These are phyloP conservation scores for Microcos paniculata DNA, from an alignment of 345 rosid genomes.

Conservation along the genomic window DNA sequence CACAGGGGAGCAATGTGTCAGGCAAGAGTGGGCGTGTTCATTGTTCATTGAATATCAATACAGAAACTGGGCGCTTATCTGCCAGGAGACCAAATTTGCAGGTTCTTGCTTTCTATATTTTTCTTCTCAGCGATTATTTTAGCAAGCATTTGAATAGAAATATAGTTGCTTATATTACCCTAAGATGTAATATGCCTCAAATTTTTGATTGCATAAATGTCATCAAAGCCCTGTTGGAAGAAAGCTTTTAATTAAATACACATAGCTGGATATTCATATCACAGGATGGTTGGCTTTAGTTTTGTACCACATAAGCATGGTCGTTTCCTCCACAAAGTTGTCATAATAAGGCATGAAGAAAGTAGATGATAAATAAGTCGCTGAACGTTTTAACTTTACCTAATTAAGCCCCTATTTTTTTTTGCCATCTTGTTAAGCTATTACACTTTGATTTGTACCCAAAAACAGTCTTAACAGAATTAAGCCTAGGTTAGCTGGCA, in stretches of 20 bases:
- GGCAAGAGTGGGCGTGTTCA: slow-evolving; percentile 88
- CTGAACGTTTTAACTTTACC: too few species aligned
- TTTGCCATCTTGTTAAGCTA: too few species aligned
- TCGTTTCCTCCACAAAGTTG: background rate
- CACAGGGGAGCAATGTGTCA: slow-evolving; percentile 73
- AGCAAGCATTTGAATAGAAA: slow-evolving; percentile 9
- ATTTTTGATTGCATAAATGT: background rate
- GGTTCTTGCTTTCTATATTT: slow-evolving; percentile 40
- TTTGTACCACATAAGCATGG: background rate
- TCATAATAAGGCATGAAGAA: background rate
- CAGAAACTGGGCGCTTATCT: slow-evolving; percentile 97
- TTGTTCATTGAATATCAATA: slow-evolving; percentile 95
- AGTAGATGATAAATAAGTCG: background rate
- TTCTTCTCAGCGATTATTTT: slow-evolving; percentile 2
- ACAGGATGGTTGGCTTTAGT: background rate
- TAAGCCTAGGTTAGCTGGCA: too few species aligned
- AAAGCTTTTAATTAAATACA: background rate
- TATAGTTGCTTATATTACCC: too few species aligned
- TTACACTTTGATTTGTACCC: too few species aligned
- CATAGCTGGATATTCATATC: background rate
- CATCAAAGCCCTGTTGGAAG: background rate
- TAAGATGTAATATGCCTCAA: background rate
- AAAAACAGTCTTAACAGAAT: too few species aligned
- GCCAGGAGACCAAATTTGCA: slow-evolving; percentile 98
- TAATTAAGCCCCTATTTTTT: too few species aligned